phyloP scores from a whole-genome alignment of 306 rosid genomes.

The Erythrophleum fordii region DNA sequence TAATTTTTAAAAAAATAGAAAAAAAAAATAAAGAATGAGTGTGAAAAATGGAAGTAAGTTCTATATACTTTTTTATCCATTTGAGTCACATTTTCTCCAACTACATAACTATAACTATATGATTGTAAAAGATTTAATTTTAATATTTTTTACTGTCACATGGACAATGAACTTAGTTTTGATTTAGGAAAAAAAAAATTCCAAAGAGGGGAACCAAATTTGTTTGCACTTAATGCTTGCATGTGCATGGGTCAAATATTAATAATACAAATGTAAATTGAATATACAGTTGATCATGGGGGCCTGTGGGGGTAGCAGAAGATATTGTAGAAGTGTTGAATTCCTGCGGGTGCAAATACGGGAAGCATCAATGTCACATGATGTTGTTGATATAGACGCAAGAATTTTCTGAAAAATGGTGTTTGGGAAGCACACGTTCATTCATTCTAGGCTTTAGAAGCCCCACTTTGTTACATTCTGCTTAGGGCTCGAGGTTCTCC shows the following conservation, averaged over 20 bases:
- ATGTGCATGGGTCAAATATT: neutral
- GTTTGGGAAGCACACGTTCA: neutral
- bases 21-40: too few species aligned
- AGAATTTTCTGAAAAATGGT: neutral
- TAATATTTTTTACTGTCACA: conserved; percentile 43
- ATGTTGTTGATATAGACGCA: neutral
- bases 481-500: conserved; percentile 30
- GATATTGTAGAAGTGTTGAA: conserved; percentile 20
- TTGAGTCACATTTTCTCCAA: too few species aligned
- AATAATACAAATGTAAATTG: neutral
- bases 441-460: neutral
- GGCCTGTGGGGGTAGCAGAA: conserved; percentile 1
- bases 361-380: conserved; percentile 41
- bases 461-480: conserved; percentile 1
- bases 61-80: too few species aligned
- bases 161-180: conserved; percentile 5
- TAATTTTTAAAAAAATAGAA: too few species aligned
- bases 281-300: conserved; percentile 15
- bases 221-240: neutral
- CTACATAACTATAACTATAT: too few species aligned
- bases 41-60: too few species aligned
- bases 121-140: too few species aligned
- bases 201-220: neutral
- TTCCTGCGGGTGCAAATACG: conserved; percentile 28
- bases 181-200: neutral